Evolutionary conservation across 2,329 filamentous ascomycete genomes (phyloP), one percentile per base, ranked within the genome.

Genomic region (Alternaria tenuissima): DNA sequence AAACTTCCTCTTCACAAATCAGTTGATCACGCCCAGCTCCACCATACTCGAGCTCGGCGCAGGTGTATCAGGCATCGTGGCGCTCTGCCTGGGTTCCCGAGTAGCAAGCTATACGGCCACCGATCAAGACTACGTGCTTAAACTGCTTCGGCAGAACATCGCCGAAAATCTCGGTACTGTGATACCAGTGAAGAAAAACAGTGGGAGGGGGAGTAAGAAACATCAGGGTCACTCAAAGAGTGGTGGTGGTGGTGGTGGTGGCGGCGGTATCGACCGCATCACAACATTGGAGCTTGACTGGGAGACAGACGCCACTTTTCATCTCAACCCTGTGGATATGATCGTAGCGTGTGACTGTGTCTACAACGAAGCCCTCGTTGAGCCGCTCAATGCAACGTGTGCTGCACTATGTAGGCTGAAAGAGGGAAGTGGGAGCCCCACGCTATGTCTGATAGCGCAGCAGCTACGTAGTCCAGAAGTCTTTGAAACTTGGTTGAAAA

Each of bases 261-360:
- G 0, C 41, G 41, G 4, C 26, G 34, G 49, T 7, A 20, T n/a
- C 36, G 55, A 57, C 6, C 55, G 58, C 20, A 70, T 70, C 28
- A 53, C 34, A 28, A 44, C 59, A 11, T n/a, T 56, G n/a, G 46
- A 59, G 7, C 82, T 97, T 1, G 94, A 99, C 79, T 99, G 95
- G 95, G 94, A 98, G 75, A 77, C 76, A 2, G 83, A 87, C 67
- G 79, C 81, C 47, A 75, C 85, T 2, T 66, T 71, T 1, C 71
- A 73, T 4, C 68, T 82, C 7, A 82, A 84, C 0, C 85, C 87
- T 62, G 85, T 95, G 66, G 91, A 96, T 71, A 79, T 88, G 14
- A 82, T 98, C 11, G 76, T 98, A 36, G 93, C 93, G 4, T 96
- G 93, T 74, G 95, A 99, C 78, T 97, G 94, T 78, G 90, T 99